These are phyloP conservation scores for Puccinia coronata DNA, from an alignment of 1,284 basidiomycete genomes.

Conservation along the genomic window DNA sequence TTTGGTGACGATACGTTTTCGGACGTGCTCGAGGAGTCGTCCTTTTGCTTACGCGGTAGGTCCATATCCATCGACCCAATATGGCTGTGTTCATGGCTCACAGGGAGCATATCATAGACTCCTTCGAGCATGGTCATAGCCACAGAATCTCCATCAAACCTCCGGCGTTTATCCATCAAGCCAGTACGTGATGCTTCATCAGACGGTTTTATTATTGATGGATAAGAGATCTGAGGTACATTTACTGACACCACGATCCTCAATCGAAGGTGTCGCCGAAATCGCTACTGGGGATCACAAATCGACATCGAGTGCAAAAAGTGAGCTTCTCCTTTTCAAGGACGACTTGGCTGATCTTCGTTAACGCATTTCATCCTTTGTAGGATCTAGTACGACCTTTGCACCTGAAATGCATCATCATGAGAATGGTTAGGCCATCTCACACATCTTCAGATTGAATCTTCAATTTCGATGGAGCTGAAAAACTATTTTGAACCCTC, in stretches of 20 bases:
- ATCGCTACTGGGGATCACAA: constrained; percentile 17
- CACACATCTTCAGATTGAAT: background rate
- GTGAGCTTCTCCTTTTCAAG: background rate
- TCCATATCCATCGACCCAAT: background rate
- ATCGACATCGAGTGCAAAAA: constrained; percentile 19
- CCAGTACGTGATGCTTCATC: background rate
- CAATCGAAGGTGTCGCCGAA: constrained; percentile 26
- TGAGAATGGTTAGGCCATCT: constrained; percentile 9
- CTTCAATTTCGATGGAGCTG: background rate
- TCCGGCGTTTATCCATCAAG: constrained; percentile 18
- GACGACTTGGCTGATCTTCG: too few species aligned
- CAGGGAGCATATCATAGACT: background rate
- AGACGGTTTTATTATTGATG: too few species aligned
- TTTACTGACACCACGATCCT: too few species aligned
- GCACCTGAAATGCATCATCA: constrained; percentile 13
- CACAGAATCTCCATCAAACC: constrained; percentile 31
- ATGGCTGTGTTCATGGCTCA: background rate
- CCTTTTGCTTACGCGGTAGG: constrained; percentile 22
- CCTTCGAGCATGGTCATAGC: constrained; percentile 11
- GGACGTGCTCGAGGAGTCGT: constrained; percentile 24
- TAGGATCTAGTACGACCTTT: constrained; percentile 33
- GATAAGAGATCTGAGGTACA: too few species aligned
- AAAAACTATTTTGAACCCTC: background rate
- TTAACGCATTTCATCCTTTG: too few species aligned
- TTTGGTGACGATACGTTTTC: constrained; percentile 20